Base-by-base conservation (phyloP, 495 filamentous ascomycete species). In the Bryoglossum gracile region DNA sequence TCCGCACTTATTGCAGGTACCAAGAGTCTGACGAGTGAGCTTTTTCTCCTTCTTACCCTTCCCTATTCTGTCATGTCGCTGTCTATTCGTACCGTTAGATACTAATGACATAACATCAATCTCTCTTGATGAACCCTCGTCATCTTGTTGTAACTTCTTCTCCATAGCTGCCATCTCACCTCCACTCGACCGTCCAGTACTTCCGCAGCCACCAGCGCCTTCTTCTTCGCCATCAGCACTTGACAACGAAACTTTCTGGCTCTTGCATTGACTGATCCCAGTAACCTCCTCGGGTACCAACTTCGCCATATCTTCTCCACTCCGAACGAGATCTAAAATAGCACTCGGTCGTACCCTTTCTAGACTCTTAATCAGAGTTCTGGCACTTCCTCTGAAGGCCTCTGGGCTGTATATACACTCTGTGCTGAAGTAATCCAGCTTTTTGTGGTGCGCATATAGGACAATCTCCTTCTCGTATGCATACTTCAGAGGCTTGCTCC, bases 391-490 rank as follows among this genome's bases (percentile, higher is more conserved):
- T 21, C 92, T 78, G 57, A 98, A 98, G n/a, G 94, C 92, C 69
- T 98, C 92, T 0, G 92, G 92, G 41, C 88, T 94, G 68, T 98
- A 98, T 46, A 97, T 89, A 70, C 92, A 98, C 69, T 98, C 92
- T 0, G 92, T 98, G 53, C 81, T 91, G 68, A 98, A 98, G 67
- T 98, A 98, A 63, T 97, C 92, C 49, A 98, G 74, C 61, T 88
- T 86, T 61, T 90, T 91, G 68, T 98, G 89, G 55, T 95, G 86
- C 14, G 92, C 92, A 62, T 98, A 98, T 10, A 97, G 73, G 8
- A 98, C 92, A 49, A 98, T 98, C 58, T 98, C 92, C 69, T 98
- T 98, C 64, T 98, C 94, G 59, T 96, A 98, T 0, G 91, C 89
- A 62, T 96, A 98, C 67, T 97, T 98, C 23, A 98, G 71, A 30